Evolutionary conservation across 352 stramenopile genomes (phyloP).

Genomic region (Hyaloperonospora arabidopsidis): DNA sequence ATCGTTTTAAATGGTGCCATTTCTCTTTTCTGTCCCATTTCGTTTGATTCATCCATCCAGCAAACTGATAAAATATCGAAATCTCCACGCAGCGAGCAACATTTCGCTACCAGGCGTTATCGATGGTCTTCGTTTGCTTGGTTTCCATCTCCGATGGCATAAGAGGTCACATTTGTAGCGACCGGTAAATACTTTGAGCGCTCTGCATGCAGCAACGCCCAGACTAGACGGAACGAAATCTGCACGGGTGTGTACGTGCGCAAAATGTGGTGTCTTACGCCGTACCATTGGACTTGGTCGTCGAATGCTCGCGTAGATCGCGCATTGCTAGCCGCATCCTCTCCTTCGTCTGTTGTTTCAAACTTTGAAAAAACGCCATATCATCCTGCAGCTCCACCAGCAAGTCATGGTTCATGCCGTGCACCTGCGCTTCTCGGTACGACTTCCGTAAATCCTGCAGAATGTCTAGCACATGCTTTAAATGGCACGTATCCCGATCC

Average conservation of each 20-base stretch:
- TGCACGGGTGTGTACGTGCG: neutral
- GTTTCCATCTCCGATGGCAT: no score
- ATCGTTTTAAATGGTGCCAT: no score
- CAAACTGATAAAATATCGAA: neutral
- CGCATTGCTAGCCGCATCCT: conserved; percentile 57
- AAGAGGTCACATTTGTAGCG: no score
- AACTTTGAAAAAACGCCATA: conserved; percentile 57
- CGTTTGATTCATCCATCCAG: conserved; percentile 1
- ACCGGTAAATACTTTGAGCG: neutral
- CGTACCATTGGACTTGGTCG: conserved; percentile 24
- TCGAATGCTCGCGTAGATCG: conserved; percentile 27
- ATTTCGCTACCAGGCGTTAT: no score
- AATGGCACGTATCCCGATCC: conserved; percentile 54
- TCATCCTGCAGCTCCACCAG: conserved; percentile 59
- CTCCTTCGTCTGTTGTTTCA: conserved; percentile 68
- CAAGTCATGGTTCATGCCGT: conserved; percentile 47
- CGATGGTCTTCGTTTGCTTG: no score
- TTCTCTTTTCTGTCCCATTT: neutral
- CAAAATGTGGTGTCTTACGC: conserved; percentile 15
- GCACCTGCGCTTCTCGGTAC: conserved; percentile 43
- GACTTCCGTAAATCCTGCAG: conserved; percentile 42
- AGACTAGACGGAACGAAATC: neutral
- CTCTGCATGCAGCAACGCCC: conserved; percentile 4
- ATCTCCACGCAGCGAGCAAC: no score
- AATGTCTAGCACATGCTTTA: conserved; percentile 52